These are phyloP conservation scores for Scenedesmus sp. DNA, from an alignment of 163 green algal genomes.

Conservation along the genomic window DNA sequence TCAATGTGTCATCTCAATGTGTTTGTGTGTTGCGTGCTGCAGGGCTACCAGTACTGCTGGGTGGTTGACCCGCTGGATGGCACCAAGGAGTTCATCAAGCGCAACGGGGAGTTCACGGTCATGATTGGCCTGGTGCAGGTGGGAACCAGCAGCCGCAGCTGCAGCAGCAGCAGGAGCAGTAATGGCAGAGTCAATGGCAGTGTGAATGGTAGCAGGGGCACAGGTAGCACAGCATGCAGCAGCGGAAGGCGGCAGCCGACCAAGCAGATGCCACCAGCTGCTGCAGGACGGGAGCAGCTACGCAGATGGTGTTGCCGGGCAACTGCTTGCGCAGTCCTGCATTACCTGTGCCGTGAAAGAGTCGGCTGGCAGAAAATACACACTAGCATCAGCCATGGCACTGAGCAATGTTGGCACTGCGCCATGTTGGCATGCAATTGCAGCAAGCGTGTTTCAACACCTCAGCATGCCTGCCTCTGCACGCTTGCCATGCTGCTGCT, in stretches of 20 bases:
- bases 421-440: not conserved
- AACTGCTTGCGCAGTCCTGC: too few species aligned
- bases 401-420: not conserved
- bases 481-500: too few species aligned
- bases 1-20: not conserved
- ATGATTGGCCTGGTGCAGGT: conserved; percentile 80
- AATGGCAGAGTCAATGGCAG: too few species aligned
- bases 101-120: conserved; percentile 85
- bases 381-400: too few species aligned
- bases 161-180: too few species aligned
- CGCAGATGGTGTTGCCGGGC: too few species aligned
- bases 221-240: not conserved
- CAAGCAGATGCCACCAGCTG: not conserved
- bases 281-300: not conserved
- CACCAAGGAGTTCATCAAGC: conserved; percentile 93
- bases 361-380: too few species aligned
- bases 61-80: conserved; percentile 91
- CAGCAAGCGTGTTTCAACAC: not conserved
- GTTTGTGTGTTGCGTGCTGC: not conserved
- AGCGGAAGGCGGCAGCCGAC: too few species aligned
- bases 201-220: not conserved
- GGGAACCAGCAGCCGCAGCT: too few species aligned
- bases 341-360: too few species aligned
- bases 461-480: not conserved
- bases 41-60: conserved; percentile 87